Evolutionary conservation across 1,139 yeast genomes (phyloP).

Genomic region (Eremothecium cymbalariae): DNA sequence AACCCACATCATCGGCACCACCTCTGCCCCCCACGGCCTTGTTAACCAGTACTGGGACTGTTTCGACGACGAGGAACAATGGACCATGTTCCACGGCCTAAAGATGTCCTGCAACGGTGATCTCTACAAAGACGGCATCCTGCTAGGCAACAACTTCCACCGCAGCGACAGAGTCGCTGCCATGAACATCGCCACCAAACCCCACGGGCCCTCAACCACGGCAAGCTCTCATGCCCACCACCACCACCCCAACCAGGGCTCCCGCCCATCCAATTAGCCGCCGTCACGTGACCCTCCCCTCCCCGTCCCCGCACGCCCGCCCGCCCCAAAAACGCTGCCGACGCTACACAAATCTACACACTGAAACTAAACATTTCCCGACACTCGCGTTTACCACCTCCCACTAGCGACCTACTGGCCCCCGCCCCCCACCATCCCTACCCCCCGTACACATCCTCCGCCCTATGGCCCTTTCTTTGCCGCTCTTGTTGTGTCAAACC

Average conservation of each 20-base stretch:
- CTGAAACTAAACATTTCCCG: no score
- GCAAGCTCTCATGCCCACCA: neutral
- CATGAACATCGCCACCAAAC: neutral
- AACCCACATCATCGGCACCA: constrained; percentile 3
- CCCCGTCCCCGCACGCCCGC: no score
- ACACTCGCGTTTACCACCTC: no score
- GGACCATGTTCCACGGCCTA: constrained; percentile 9
- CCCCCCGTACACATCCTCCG: neutral
- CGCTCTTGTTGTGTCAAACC: constrained; percentile 4
- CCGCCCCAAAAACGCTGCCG: no score
- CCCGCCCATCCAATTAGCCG: no score
- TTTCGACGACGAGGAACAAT: constrained; percentile 11
- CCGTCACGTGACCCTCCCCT: no score
- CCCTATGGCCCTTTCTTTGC: neutral
- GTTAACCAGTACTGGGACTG: constrained; percentile 11
- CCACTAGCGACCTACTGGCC: no score
- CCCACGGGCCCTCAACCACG: constrained; percentile 2
- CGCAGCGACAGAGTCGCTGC: constrained; percentile 5
- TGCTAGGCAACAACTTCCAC: constrained; percentile 9
- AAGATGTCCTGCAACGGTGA: constrained; percentile 10
- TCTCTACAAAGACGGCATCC: constrained; percentile 7
- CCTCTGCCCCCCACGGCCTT: constrained; percentile 1
- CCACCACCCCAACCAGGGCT: constrained; percentile 1
- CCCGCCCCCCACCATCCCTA: no score
- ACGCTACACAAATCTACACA: no score